These are phyloP conservation scores for Boeremia lycopersici DNA, from an alignment of 2,329 filamentous ascomycete species.

Conservation along the genomic window DNA sequence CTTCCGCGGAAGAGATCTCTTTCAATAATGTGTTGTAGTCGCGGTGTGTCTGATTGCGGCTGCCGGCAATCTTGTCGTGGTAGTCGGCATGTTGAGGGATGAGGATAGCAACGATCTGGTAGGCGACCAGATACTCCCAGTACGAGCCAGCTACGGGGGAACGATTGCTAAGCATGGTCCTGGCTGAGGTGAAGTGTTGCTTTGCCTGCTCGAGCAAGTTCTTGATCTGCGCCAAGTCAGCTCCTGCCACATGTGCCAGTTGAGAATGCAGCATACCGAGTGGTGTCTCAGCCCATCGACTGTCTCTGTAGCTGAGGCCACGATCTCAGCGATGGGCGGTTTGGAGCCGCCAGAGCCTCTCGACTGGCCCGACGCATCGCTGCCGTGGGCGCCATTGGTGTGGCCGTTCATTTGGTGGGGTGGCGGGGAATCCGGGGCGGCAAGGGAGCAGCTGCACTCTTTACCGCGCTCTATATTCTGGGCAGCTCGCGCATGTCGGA, in stretches of 20 bases:
- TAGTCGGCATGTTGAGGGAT: slow-evolving; percentile 80
- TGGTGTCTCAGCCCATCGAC: slow-evolving; percentile 37
- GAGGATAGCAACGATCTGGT: slow-evolving; percentile 75
- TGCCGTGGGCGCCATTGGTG: slow-evolving; percentile 30
- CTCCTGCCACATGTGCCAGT: not conserved
- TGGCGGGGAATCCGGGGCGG: slow-evolving; percentile 35
- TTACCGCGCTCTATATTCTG: slow-evolving; percentile 35
- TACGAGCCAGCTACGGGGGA: slow-evolving; percentile 74
- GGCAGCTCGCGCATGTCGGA: slow-evolving; percentile 34
- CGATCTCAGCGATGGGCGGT: slow-evolving; percentile 53
- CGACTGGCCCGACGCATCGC: slow-evolving; percentile 30
- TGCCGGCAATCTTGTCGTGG: slow-evolving; percentile 62
- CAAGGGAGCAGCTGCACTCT: slow-evolving; percentile 49
- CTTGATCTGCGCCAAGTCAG: slow-evolving; percentile 44
- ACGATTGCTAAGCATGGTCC: slow-evolving; percentile 52
- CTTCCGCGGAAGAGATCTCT: slow-evolving; percentile 45
- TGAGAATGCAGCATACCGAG: slow-evolving; percentile 30
- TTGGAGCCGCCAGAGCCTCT: slow-evolving; percentile 30
- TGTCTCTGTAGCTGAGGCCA: slow-evolving; percentile 47
- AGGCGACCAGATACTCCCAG: slow-evolving; percentile 82
- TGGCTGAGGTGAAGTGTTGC: slow-evolving; percentile 56
- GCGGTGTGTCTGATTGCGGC: slow-evolving; percentile 56
- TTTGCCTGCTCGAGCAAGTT: slow-evolving; percentile 51
- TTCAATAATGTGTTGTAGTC: slow-evolving; percentile 49
- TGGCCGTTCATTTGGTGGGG: slow-evolving; percentile 41